Conservation (phyloP, 371 early-diverging fungal genomes). For the Saksenaea oblongispora region DNA sequence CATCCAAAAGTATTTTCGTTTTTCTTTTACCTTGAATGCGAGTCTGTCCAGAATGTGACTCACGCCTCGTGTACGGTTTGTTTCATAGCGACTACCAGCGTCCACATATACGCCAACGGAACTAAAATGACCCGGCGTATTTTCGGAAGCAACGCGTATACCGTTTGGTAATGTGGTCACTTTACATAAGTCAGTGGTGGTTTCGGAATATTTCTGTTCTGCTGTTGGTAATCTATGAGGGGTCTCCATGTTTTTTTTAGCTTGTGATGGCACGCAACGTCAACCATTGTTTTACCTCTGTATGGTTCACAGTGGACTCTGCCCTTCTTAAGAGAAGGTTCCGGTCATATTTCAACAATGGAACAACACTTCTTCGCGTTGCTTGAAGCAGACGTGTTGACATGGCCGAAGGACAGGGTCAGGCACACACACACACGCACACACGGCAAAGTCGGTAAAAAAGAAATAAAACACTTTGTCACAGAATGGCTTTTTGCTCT, state of each 20-base stretch:
- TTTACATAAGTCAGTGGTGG: slow-evolving; percentile 39
- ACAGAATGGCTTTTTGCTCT: no score
- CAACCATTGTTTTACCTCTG: slow-evolving; percentile 4
- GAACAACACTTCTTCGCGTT: background rate
- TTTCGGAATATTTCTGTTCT: slow-evolving; percentile 49
- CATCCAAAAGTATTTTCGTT: background rate
- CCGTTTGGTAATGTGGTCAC: slow-evolving; percentile 88
- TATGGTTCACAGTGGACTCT: background rate
- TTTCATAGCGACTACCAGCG: slow-evolving; percentile 89
- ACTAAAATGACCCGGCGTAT: slow-evolving; percentile 86
- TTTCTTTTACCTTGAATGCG: slow-evolving; percentile 81
- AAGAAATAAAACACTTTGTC: no score
- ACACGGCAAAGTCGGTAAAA: no score
- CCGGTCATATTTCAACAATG: background rate
- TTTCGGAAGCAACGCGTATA: slow-evolving; percentile 80
- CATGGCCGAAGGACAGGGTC: background rate
- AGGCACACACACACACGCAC: background rate
- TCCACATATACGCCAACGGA: slow-evolving; percentile 89
- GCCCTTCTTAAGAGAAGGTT: background rate
- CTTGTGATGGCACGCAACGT: no score
- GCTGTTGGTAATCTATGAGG: slow-evolving; percentile 25
- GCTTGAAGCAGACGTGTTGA: background rate
- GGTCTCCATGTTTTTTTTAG: background rate
- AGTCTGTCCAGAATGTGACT: slow-evolving; percentile 88
- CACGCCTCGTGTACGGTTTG: slow-evolving; percentile 68